Conservation (phyloP, 2,329 filamentous ascomycete genomes). For the Phialophora macrospora region DNA sequence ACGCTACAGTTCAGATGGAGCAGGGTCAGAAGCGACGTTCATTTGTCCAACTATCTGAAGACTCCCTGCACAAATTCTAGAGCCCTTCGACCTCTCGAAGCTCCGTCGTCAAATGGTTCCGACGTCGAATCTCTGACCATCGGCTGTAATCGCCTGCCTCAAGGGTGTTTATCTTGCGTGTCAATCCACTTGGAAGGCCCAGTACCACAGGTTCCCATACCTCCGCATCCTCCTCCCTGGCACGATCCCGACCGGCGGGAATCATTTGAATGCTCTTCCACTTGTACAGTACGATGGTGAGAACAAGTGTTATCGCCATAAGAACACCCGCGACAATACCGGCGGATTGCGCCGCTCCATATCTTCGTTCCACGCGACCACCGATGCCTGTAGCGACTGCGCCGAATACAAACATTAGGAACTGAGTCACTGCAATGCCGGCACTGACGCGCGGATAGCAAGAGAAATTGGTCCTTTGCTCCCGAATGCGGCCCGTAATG, state of each 20-base stretch:
- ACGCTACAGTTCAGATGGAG: not conserved
- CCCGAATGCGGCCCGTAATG: conserved; percentile 50
- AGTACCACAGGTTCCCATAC: conserved; percentile 71
- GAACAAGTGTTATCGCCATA: conserved; percentile 65
- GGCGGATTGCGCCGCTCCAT: conserved; percentile 71
- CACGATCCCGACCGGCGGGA: conserved; percentile 48
- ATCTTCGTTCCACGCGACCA: conserved; percentile 66
- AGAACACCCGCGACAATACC: conserved; percentile 71
- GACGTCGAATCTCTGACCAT: conserved; percentile 73
- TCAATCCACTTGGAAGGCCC: conserved; percentile 71
- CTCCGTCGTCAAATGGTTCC: conserved; percentile 55
- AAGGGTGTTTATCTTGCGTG: conserved; percentile 71
- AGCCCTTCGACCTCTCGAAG: not conserved
- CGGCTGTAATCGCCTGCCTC: conserved; percentile 71
- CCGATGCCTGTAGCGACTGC: conserved; percentile 71
- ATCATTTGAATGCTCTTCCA: conserved; percentile 72
- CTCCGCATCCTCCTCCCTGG: conserved; percentile 6
- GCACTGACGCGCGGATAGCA: conserved; percentile 75
- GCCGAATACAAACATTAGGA: conserved; percentile 70
- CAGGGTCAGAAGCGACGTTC: not conserved
- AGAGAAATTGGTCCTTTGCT: conserved; percentile 71
- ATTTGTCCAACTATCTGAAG: not conserved
- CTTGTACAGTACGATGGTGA: conserved; percentile 66
- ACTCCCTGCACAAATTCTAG: not conserved
- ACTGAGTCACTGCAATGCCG: conserved; percentile 72